Evolutionary conservation across 1,139 yeast species (phyloP), one percentile per base, ranked within the genome.

Genomic region (Sugiyamaella neomexicana): DNA sequence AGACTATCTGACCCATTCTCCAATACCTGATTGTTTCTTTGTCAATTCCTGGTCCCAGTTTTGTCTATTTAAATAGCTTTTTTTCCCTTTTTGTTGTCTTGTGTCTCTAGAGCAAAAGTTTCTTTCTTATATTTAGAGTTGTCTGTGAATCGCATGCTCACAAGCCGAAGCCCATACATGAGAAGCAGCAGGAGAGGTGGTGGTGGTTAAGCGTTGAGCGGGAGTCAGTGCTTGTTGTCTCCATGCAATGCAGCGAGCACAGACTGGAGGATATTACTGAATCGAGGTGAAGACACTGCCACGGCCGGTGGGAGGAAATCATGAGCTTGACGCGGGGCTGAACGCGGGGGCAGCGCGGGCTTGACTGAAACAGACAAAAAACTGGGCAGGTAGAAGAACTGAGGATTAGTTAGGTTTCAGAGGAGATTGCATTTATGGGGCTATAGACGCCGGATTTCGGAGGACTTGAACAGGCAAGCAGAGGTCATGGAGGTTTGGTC

Each of bases 261-360:
- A 39, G 47, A 31, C 47, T n/a, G 16, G 47, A 32, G 47, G 39
- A 17, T 16, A 44, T 44, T 44, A 44, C 47, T 44, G 20, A 34
- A 44, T 44, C 47, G 47, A 31, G 47, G 47, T 13, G 25, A 20
- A 5, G 5, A 20, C 25, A 20, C 25, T 20, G 25, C 25, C 25
- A 20, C 25, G 25, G 25, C 25, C 5, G 7, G 17, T 41, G 17
- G 45, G 34, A 25, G 23, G 36, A 31, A 15, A 29, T 12, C 12
- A 32, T 41, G 46, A 41, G 25, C 25, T 20, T 5, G 5, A 5
- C 25, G 25, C 25, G 25, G 25, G 25, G 25, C 25, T 20, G 25
- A 20, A 20, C 25, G 25, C 25, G 25, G 25, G 25, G 25, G 25
- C 25, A 20, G 25, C 25, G 25, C 25, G 25, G 25, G 25, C n/a